phyloP scores from a whole-genome alignment of 2,329 filamentous ascomycete genomes.

The Penicillium italicum region DNA sequence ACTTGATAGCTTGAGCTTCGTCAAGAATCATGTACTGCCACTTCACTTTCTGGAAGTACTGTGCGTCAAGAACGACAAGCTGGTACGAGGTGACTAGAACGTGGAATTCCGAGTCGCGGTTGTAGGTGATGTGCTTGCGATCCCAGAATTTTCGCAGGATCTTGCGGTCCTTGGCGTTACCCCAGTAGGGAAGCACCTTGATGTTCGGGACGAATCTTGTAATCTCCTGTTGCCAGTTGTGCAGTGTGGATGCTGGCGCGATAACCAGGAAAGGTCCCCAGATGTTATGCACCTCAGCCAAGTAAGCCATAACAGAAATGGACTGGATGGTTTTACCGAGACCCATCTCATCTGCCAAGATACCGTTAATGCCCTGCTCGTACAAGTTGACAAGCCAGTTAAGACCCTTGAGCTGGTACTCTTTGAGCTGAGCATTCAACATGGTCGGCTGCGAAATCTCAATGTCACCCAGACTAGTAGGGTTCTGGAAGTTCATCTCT shows the following conservation, averaged over 20 bases:
- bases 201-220: slow-evolving; percentile 88
- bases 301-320: slow-evolving; percentile 98
- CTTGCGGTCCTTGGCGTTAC: slow-evolving; percentile 88
- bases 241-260: slow-evolving; percentile 88
- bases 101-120: slow-evolving; percentile 88
- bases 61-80: slow-evolving; percentile 89
- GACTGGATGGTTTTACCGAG: slow-evolving; percentile 98
- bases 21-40: slow-evolving; percentile 99
- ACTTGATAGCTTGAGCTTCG: slow-evolving; percentile 98
- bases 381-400: slow-evolving; percentile 99
- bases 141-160: slow-evolving; percentile 99
- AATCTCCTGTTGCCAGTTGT: slow-evolving; percentile 99
- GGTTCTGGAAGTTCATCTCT: slow-evolving; percentile 99
- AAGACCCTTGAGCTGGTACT: slow-evolving; percentile 98
- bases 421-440: slow-evolving; percentile 89
- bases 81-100: slow-evolving; percentile 97
- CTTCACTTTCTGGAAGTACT: slow-evolving; percentile 98
- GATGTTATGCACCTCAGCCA: slow-evolving; percentile 94
- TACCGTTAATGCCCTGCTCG: slow-evolving; percentile 99
- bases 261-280: slow-evolving; percentile 98
- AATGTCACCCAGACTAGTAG: slow-evolving; percentile 87
- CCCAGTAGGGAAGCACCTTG: slow-evolving; percentile 97
- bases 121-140: slow-evolving; percentile 93
- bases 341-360: slow-evolving; percentile 98
- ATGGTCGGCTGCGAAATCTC: slow-evolving; percentile 93